Evolutionary conservation across 169 alveolate genomes (phyloP), one percentile per base, ranked within the genome.

Genomic region (Hepatocystis sp.): DNA sequence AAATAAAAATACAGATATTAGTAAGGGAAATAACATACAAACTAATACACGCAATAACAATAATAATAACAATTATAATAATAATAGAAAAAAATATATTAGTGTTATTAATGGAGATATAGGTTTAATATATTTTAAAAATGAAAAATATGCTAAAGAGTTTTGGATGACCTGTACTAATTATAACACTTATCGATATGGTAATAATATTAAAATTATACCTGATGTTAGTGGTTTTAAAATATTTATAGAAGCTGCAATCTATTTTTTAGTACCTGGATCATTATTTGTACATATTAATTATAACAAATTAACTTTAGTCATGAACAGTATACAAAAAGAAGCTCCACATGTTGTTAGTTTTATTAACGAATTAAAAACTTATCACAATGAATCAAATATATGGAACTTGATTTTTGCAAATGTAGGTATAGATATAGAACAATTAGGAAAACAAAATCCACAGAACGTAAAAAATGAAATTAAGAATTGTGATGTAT

Each of bases 161-260:
- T 76, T 76, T 76, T 76, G 88, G 78, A 8, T 32, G 1, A 34
- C 52, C 13, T 60, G 23, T 11, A 40, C 34, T 7, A 60, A 30
- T 21, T 42, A 27, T 46, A n/a, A 55, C 25, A 23, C 64, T 8
- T 21, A 7, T 11, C 8, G 56, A 46, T 47, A 76, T 58, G 76
- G 34, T 51, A 56, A 47, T 30, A 19, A 19, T 36, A 13, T 76
- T 42, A 28, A 51, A 21, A 2, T 60, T 13, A 58, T 58, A 10
- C 81, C 88, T 11, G 88, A 76, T 36, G 27, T 60, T 7, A 76
- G 53, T 17, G 88, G 63, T 4, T 13, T 76, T 19, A 76, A 76
- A 49, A 51, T 76, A 11, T 76, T 42, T 46, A n/a, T 76, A n/a
- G 88, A 76, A 40, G 88, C 81, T 28, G 30, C 88, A 13, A 32